Evolutionary conservation across 2,329 filamentous ascomycete species (phyloP).

Genomic region (Paramyrothecium sp.): DNA sequence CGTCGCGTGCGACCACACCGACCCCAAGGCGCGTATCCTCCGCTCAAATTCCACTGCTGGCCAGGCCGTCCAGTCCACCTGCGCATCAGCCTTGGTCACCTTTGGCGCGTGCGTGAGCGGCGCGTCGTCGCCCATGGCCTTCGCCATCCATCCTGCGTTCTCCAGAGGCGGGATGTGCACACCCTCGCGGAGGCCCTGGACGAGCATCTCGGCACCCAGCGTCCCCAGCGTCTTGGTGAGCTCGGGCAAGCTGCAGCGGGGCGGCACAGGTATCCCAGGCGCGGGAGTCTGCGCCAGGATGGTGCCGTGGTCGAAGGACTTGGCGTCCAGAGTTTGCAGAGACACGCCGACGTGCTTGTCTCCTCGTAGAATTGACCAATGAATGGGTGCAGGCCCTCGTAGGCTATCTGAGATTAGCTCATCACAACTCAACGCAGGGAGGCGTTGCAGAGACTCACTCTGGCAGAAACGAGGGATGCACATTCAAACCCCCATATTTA

Average conservation of each 20-base stretch:
- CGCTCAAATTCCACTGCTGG: slow-evolving; percentile 51
- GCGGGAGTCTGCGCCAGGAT: slow-evolving; percentile 69
- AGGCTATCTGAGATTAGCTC: slow-evolving; percentile 50
- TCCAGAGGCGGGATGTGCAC: slow-evolving; percentile 64
- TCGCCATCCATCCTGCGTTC: slow-evolving; percentile 27
- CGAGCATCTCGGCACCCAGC: slow-evolving; percentile 69
- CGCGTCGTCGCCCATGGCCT: slow-evolving; percentile 11
- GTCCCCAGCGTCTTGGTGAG: slow-evolving; percentile 52
- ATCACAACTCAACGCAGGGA: no score
- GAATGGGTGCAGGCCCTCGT: slow-evolving; percentile 81
- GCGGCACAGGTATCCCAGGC: slow-evolving; percentile 53
- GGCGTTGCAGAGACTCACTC: slow-evolving; percentile 51
- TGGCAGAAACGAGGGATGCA: slow-evolving; percentile 89
- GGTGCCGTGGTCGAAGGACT: slow-evolving; percentile 74
- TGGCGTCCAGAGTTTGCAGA: slow-evolving; percentile 80
- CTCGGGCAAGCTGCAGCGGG: slow-evolving; percentile 39
- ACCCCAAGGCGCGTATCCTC: slow-evolving; percentile 59
- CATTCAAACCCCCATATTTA: slow-evolving; percentile 84
- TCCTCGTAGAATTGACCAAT: slow-evolving; percentile 72
- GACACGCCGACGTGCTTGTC: slow-evolving; percentile 69
- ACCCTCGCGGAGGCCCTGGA: slow-evolving; percentile 59
- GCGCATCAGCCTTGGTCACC: slow-evolving; percentile 61
- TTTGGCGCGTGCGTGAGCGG: slow-evolving; percentile 63
- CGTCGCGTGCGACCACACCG: slow-evolving; percentile 58
- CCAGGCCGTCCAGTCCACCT: slow-evolving; percentile 59